Conservation (phyloP, 169 alveolate genomes). For the Plasmodium coatneyi region DNA sequence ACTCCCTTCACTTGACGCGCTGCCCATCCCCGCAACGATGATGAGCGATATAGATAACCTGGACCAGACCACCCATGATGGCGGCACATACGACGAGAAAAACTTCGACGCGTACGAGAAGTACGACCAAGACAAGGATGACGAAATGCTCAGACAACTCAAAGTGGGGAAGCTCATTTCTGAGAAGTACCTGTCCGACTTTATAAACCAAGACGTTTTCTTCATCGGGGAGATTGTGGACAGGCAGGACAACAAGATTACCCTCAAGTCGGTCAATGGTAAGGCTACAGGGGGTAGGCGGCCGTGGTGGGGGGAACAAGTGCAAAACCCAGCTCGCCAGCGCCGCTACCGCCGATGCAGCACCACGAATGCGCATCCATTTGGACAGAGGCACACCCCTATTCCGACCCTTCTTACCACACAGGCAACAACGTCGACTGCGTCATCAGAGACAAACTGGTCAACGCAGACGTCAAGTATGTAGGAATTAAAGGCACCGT, state of each 20-base stretch:
- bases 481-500: constrained; percentile 70
- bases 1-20: background rate
- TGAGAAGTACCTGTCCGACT: constrained; percentile 50
- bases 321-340: background rate
- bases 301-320: background rate
- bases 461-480: constrained; percentile 7
- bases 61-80: background rate
- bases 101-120: background rate
- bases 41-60: background rate
- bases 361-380: background rate
- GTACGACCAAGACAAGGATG: background rate
- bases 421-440: constrained; percentile 64
- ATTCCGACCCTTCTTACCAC: background rate
- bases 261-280: constrained; percentile 61
- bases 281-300: background rate
- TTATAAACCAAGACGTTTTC: constrained; percentile 50
- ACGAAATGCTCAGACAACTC: background rate
- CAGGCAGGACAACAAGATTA: constrained; percentile 7
- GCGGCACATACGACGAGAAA: background rate
- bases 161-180: constrained; percentile 51
- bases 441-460: constrained; percentile 3
- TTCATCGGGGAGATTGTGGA: constrained; percentile 61
- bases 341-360: background rate
- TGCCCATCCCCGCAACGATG: background rate
- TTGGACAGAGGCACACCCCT: background rate